Percentiles rank a stretch among this genome's conserved stretches.
Conservation (phyloP, 1,284 basidiomycete genomes). For the Pseudozyma hubeiensis region DNA sequence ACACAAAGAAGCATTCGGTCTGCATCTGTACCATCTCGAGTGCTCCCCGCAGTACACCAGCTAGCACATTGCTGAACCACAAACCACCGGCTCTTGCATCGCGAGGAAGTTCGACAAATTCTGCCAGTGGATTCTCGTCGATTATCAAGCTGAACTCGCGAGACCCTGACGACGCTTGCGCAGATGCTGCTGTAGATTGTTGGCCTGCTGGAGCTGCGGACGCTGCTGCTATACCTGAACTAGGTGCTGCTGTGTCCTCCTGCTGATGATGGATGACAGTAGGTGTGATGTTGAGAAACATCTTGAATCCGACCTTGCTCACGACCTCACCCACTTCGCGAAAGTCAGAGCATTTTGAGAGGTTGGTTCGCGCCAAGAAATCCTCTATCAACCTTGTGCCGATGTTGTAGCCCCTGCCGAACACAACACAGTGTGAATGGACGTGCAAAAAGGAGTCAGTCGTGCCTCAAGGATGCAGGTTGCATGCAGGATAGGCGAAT, state of each 20-base stretch:
- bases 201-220: slow-evolving; percentile 13
- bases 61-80: slow-evolving; percentile 96
- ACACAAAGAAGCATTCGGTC: slow-evolving; percentile 88
- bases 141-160: slow-evolving; percentile 82
- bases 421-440: background rate
- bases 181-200: slow-evolving; percentile 11
- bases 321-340: slow-evolving; percentile 78
- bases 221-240: slow-evolving; percentile 6
- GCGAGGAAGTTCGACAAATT: slow-evolving; percentile 96
- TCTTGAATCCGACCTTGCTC: slow-evolving; percentile 88
- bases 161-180: slow-evolving; percentile 7
- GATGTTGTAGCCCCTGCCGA: slow-evolving; percentile 93
- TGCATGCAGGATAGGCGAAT: no score
- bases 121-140: slow-evolving; percentile 95
- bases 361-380: slow-evolving; percentile 85
- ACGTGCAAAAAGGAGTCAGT: background rate
- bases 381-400: slow-evolving; percentile 96
- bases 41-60: slow-evolving; percentile 90
- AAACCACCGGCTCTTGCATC: slow-evolving; percentile 79
- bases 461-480: background rate
- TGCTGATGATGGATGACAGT: slow-evolving; percentile 76
- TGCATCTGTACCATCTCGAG: slow-evolving; percentile 99
- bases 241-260: slow-evolving; percentile 51
- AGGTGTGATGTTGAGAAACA: slow-evolving; percentile 94
- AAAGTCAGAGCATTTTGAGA: slow-evolving; percentile 83